phyloP scores from a whole-genome alignment of 306 rosid genomes.

The Begonia masoniana region DNA sequence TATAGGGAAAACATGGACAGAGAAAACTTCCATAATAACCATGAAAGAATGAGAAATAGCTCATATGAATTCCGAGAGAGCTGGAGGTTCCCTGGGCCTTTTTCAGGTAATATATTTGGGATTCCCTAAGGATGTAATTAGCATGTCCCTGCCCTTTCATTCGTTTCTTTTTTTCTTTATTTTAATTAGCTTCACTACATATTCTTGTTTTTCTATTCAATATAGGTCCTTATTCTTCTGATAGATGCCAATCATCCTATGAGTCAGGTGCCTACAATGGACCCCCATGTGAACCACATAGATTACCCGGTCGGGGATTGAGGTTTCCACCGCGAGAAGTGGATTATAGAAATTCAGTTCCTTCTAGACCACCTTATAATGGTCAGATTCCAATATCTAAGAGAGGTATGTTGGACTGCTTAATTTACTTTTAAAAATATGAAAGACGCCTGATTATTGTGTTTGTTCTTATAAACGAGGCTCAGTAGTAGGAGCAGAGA shows the following conservation, averaged over 20 bases:
- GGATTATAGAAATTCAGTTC: conserved; percentile 49
- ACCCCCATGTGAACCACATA: conserved; percentile 59
- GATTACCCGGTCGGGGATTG: conserved; percentile 63
- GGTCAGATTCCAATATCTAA: conserved; percentile 57
- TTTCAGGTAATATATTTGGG: conserved; percentile 33
- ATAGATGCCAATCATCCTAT: conserved; percentile 29
- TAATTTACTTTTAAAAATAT: neutral
- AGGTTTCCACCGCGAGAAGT: conserved; percentile 60
- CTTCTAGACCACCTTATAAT: conserved; percentile 69
- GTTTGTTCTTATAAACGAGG: neutral
- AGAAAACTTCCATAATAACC: conserved; percentile 59
- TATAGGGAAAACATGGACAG: conserved; percentile 47
- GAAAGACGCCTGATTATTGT: neutral
- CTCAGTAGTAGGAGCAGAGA: too few relatives aligned
- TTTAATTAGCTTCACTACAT: conserved; percentile 1
- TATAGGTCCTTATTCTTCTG: conserved; percentile 56
- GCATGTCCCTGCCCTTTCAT: conserved; percentile 1
- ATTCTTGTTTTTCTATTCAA: conserved; percentile 8
- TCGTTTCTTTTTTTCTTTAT: conserved; percentile 6
- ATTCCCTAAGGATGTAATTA: neutral
- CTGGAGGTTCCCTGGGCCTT: conserved; percentile 61
- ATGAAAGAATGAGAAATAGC: conserved; percentile 68
- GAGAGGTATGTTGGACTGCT: conserved; percentile 34
- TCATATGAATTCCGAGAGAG: conserved; percentile 46
- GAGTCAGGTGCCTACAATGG: conserved; percentile 44